phyloP scores from a whole-genome alignment of 2,329 filamentous ascomycete species.

The Xenosphaeropsis pyriputrescens region DNA sequence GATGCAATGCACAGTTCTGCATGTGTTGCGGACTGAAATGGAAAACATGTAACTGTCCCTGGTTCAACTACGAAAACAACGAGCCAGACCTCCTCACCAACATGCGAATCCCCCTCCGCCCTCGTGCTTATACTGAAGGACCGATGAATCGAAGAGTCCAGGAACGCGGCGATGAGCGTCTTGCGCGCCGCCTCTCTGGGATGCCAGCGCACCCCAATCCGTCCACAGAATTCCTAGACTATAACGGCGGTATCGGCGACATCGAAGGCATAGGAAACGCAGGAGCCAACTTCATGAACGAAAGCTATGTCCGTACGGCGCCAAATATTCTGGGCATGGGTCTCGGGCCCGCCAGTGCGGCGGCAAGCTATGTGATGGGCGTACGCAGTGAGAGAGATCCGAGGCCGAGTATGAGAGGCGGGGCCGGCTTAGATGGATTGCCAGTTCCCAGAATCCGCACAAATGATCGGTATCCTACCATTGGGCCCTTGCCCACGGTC shows the following conservation, averaged over 20 bases:
- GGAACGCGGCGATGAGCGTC: conserved; percentile 28
- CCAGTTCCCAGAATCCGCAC: not conserved
- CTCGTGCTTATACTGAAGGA: conserved; percentile 18
- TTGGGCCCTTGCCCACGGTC: conserved; percentile 8
- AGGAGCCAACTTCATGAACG: conserved; percentile 43
- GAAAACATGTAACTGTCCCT: conserved; percentile 73
- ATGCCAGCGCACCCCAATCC: too few relatives aligned
- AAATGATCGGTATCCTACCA: not conserved
- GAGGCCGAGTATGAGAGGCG: too few relatives aligned
- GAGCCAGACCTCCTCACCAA: conserved; percentile 39
- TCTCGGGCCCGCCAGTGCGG: conserved; percentile 16
- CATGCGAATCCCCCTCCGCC: conserved; percentile 28
- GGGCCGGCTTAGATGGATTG: too few relatives aligned
- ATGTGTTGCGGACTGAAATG: conserved; percentile 72
- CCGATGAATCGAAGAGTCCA: conserved; percentile 22
- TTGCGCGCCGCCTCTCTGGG: conserved; percentile 35
- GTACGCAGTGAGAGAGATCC: conserved; percentile 2
- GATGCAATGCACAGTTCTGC: conserved; percentile 74
- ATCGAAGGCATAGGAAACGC: conserved; percentile 31
- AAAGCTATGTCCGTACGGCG: conserved; percentile 32
- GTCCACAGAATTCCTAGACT: conserved; percentile 12
- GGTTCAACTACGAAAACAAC: conserved; percentile 50
- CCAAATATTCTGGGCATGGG: conserved; percentile 18
- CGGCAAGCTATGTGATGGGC: conserved; percentile 17
- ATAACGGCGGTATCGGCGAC: conserved; percentile 28